Base-by-base conservation (phyloP, 2,329 filamentous ascomycete species). In the Pseudocercospora musae region DNA sequence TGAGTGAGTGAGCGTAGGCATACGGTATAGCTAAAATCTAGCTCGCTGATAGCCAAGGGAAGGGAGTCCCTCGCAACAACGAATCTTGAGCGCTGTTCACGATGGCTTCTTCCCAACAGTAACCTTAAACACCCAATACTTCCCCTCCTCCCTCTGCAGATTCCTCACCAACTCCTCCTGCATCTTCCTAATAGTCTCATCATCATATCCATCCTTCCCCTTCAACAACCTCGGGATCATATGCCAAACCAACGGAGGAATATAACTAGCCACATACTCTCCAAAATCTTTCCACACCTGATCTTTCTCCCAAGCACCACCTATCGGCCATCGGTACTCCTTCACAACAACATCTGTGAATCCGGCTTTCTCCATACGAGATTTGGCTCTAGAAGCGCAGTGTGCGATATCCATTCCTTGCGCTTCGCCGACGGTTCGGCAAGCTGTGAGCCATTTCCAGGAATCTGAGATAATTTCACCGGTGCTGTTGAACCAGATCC, bases 331-430 rank as follows among this genome's bases (percentile, higher is more conserved):
- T 31, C 58, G 57, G 25, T 66, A 70, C 31, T 62, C 62, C 42
- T 55, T 58, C 4, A 64, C 60, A 21, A 59, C 40, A 2, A 71
- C 60, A 53, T 71, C 63, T 7, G 49, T 44, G 20, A 71, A 70
- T 1, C 68, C 69, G 2, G 65, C 66, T 4, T 64, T 58, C 15
- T 59, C 21, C 63, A 69, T 62, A 49, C 67, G 60, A 23, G 31
- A 25, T 9, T 48, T 42, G 1, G 68, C 62, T 10, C 59, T 52
- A 9, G 52, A 54, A 4, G 53, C 66, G 37, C 63, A 66, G 11
- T 42, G 48, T 15, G 48, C 27, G 37, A 62, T 44, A 42, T 69
- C 62, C 15, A 69, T 42, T 1, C 63, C 65, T 9, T 42, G n/a
- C 8, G 56, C 48, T 13, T 61, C 52, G 4, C 44, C 60, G 23